Conservation (phyloP, 768 basidiomycete species). For the Hericium coralloides region DNA sequence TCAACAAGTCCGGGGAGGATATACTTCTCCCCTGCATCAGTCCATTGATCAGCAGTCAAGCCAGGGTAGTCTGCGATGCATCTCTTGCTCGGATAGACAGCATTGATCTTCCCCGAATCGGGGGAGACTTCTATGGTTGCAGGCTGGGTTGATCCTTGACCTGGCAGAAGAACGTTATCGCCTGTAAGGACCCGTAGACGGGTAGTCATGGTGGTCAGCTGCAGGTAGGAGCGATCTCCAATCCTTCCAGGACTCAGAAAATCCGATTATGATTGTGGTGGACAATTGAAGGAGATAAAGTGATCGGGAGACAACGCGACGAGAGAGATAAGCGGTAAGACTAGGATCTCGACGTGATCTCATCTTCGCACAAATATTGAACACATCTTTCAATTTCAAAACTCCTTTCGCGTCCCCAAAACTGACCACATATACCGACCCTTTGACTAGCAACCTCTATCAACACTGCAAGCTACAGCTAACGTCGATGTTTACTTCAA, state of each 20-base stretch:
- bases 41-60: slow-evolving; percentile 19
- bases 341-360: no score
- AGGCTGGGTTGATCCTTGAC: slow-evolving; percentile 14
- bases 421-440: no score
- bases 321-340: no score
- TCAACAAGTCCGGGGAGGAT: slow-evolving; percentile 50
- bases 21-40: slow-evolving; percentile 29
- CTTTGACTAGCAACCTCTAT: no score
- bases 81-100: slow-evolving; percentile 20
- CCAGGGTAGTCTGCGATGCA: slow-evolving; percentile 14
- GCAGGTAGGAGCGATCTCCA: no score
- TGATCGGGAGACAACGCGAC: no score
- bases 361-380: no score
- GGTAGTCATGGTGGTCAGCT: not conserved
- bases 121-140: slow-evolving; percentile 36
- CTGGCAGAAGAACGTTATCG: slow-evolving; percentile 20
- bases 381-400: no score
- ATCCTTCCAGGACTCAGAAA: not conserved
- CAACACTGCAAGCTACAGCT: no score
- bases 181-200: slow-evolving; percentile 5
- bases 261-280: not conserved
- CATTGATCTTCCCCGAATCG: slow-evolving; percentile 31
- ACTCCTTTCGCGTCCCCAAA: no score
- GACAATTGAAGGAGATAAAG: no score
- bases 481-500: no score